Evolutionary conservation across 352 stramenopile genomes (phyloP), one percentile per base, ranked within the genome.

Genomic region (Pythium guiyangense): DNA sequence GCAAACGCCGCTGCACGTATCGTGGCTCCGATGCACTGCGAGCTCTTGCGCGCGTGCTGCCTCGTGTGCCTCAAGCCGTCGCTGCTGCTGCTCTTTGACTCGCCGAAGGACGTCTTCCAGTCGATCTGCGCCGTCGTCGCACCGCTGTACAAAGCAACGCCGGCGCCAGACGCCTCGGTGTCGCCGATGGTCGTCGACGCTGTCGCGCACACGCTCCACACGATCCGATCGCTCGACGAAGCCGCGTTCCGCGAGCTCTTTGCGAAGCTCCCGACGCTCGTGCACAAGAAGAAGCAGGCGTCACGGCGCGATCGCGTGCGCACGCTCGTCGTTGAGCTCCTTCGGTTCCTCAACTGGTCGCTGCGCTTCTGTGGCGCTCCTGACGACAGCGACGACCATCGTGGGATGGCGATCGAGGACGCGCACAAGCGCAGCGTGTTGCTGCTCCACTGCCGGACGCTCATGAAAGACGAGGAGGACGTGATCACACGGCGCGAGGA

Each of bases 381-480:
- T n/a, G 25, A 43, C 26, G 37, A 18, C 20, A 20, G 31, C n/a
- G n/a, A n/a, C n/a, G n/a, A n/a, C n/a, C n/a, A n/a, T 20, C 29
- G 45, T 11, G 9, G n/a, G 39, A 25, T 18, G 29, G 12, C 11
- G 44, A 50, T 26, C 0, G 58, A 78, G 37, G 37, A 60, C 6
- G 45, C 46, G 2, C 34, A 63, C 25, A 77, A 82, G 49, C 55
- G 59, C 42, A 64, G 57, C 25, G 52, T 69, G 8, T 29, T 85
- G 22, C 80, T 85, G 74, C 54, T 56, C 4, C 48, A 77, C 26
- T 87, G 76, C 50, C 77, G 71, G 17, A 61, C 50, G 18, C 54
- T 91, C 50, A 77, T 91, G 59, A 91, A 91, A 52, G 76, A 91
- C 46, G 80, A 89, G 63, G 78, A 89, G 54, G 69, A 78, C 6